Evolutionary conservation across 352 stramenopile species (phyloP).

Genomic region (Globisporangium sylvaticum): DNA sequence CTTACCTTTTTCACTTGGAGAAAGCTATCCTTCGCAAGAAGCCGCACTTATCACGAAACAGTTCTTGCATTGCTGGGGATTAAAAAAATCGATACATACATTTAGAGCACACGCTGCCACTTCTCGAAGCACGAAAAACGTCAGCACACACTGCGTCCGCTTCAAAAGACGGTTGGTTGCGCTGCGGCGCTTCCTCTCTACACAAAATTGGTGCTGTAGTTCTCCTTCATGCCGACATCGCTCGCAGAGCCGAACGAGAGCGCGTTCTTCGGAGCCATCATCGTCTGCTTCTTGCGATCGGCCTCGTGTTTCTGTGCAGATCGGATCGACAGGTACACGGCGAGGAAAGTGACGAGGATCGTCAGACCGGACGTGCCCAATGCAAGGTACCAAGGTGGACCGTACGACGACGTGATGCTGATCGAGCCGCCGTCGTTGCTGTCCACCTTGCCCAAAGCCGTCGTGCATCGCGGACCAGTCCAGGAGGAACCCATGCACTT

Average conservation of each 20-base stretch:
- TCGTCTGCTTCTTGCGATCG: slow-evolving; percentile 16
- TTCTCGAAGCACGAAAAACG: not conserved
- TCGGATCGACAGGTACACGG: slow-evolving; percentile 9
- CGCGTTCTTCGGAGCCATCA: slow-evolving; percentile 19
- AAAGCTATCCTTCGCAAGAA: not conserved
- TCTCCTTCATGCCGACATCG: slow-evolving; percentile 25
- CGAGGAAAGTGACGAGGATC: slow-evolving; percentile 9
- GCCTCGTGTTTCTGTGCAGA: slow-evolving; percentile 1
- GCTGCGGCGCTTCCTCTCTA: not conserved
- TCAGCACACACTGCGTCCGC: not conserved
- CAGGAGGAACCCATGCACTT: slow-evolving; percentile 32
- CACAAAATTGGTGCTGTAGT: slow-evolving; percentile 43
- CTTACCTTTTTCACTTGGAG: too few relatives aligned
- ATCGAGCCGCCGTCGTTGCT: slow-evolving; percentile 1
- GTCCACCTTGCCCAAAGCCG: slow-evolving; percentile 5
- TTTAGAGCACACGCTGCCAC: not conserved
- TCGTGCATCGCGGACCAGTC: slow-evolving; percentile 49
- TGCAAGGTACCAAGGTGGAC: slow-evolving; percentile 11
- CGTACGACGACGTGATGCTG: slow-evolving; percentile 17
- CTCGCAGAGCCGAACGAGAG: slow-evolving; percentile 18
- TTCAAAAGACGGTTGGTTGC: not conserved
- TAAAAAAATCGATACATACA: not conserved
- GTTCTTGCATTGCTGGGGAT: not conserved
- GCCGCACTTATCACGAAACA: not conserved
- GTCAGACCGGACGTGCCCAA: slow-evolving; percentile 2